phyloP scores from a whole-genome alignment of 208 protist species.

The Trypanosoma lewisi region DNA sequence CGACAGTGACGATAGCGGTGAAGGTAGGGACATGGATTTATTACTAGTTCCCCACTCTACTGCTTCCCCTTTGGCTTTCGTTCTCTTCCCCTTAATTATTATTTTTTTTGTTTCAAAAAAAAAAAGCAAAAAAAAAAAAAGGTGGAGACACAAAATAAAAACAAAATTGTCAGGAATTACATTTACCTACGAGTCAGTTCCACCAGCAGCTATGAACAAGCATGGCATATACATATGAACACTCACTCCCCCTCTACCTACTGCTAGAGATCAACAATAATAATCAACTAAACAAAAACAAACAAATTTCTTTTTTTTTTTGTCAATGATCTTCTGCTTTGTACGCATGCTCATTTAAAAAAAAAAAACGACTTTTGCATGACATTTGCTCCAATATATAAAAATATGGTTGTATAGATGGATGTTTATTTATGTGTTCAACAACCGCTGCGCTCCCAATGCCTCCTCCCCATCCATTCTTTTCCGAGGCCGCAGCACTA shows the following conservation, averaged over 20 bases:
- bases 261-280: background rate
- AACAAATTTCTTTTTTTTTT: no score
- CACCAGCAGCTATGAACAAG: no score
- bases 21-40: background rate
- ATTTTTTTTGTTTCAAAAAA: no score
- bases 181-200: no score
- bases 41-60: background rate
- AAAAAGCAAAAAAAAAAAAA: conserved; percentile 10
- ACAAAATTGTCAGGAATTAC: no score
- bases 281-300: background rate
- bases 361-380: background rate
- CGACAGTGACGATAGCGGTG: background rate
- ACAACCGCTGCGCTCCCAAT: background rate
- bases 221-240: no score
- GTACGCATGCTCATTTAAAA: background rate
- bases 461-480: background rate
- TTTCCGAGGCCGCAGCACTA: background rate
- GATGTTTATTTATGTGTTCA: background rate
- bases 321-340: no score
- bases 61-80: conserved; percentile 1
- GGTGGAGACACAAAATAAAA: no score
- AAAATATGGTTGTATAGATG: background rate
- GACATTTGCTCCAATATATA: background rate
- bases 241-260: no score
- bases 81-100: background rate